Evolutionary conservation across 1,284 basidiomycete genomes (phyloP).

Genomic region (Cryptococcus sp.): DNA sequence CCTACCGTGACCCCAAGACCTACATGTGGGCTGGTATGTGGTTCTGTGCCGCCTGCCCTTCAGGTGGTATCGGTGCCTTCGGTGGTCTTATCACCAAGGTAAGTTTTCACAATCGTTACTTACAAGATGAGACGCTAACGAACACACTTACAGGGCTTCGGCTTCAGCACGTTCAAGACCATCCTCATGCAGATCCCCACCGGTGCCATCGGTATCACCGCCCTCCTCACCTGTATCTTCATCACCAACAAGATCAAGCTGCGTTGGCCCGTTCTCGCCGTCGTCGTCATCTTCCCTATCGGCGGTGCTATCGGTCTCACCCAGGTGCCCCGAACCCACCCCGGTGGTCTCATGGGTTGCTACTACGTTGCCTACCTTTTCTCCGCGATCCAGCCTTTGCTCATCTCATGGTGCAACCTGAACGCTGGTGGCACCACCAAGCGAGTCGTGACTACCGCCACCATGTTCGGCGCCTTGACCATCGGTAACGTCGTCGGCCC

Average conservation of each 20-base stretch:
- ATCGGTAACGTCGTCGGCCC: constrained; percentile 43
- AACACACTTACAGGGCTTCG: constrained; percentile 32
- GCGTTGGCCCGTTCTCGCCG: constrained; percentile 60
- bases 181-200: constrained; percentile 57
- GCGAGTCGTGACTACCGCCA: constrained; percentile 44
- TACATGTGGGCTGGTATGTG: constrained; percentile 43
- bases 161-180: constrained; percentile 49
- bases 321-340: constrained; percentile 28
- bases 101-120: neutral
- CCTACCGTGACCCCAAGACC: constrained; percentile 49
- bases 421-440: constrained; percentile 50
- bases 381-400: constrained; percentile 40
- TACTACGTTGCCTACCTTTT: constrained; percentile 47
- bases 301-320: constrained; percentile 44
- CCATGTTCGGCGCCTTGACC: constrained; percentile 38
- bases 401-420: constrained; percentile 45
- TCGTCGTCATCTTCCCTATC: constrained; percentile 39
- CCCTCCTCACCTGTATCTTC: constrained; percentile 54
- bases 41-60: constrained; percentile 45
- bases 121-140: neutral
- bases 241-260: constrained; percentile 59
- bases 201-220: constrained; percentile 57
- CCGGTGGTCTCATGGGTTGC: constrained; percentile 38
- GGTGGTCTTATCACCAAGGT: constrained; percentile 47
- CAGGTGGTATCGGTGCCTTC: constrained; percentile 51